Percentiles rank a stretch among this genome's conserved stretches.
phyloP scores from a whole-genome alignment of 2,329 filamentous ascomycete genomes.

The Blastomyces parvus region DNA sequence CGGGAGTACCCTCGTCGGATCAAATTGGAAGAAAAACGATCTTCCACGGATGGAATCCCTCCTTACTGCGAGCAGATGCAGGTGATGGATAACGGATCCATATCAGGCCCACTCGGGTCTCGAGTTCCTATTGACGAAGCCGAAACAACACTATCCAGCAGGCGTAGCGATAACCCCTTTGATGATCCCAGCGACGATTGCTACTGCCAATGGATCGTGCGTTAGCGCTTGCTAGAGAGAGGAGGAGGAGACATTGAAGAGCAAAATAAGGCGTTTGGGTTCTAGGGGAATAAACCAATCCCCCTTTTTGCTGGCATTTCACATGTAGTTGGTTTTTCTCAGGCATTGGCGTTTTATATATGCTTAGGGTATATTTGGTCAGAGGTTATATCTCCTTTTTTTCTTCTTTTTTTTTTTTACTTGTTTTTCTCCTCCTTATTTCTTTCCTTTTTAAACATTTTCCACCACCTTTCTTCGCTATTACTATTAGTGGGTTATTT shows the following conservation, averaged over 20 bases:
- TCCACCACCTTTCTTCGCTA: not conserved
- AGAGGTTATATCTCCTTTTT: conserved; percentile 1
- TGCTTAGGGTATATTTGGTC: conserved; percentile 4
- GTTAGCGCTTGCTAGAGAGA: conserved; percentile 4
- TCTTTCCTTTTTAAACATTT: not conserved
- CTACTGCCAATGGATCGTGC: conserved; percentile 15
- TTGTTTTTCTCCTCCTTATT: not conserved
- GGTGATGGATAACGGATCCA: conserved; percentile 44
- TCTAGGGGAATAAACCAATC: not conserved
- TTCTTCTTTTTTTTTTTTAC: no score
- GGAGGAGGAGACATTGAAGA: not conserved
- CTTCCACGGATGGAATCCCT: conserved; percentile 30
- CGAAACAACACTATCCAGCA: conserved; percentile 17
- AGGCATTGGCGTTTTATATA: conserved; percentile 3
- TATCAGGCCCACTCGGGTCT: conserved; percentile 17
- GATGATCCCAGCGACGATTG: conserved; percentile 7
- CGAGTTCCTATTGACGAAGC: conserved; percentile 3
- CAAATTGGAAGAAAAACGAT: conserved; percentile 57
- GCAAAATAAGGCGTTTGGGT: conserved; percentile 8
- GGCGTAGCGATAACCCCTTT: not conserved
- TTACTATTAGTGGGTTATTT: not conserved
- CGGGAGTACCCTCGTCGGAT: conserved; percentile 47
- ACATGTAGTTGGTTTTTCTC: conserved; percentile 2
- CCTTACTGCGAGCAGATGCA: conserved; percentile 59
- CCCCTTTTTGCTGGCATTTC: conserved; percentile 1